These are phyloP conservation scores for Calonectria fujianensis DNA, from an alignment of 2,329 filamentous ascomycete species.

Conservation along the genomic window DNA sequence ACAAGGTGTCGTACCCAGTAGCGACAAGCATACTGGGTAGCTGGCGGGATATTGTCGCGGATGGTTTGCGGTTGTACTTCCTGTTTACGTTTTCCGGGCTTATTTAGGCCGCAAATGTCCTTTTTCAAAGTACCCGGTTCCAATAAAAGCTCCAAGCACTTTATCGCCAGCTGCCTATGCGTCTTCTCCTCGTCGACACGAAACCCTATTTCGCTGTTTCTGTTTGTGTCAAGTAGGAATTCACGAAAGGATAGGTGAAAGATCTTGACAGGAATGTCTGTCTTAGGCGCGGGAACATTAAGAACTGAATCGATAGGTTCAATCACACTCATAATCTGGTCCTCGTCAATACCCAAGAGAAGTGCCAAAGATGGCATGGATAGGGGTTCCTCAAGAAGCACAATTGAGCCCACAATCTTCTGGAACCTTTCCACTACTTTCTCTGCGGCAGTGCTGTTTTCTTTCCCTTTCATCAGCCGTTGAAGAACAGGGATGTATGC, in stretches of 20 bases:
- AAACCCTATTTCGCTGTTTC: conserved; percentile 43
- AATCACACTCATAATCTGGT: conserved; percentile 48
- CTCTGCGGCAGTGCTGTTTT: neutral
- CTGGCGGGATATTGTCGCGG: conserved; percentile 47
- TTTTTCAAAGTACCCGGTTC: neutral
- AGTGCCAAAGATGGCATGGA: conserved; percentile 51
- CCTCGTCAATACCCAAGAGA: too few species aligned
- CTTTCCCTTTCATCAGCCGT: neutral
- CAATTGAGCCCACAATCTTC: conserved; percentile 57
- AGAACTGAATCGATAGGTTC: conserved; percentile 60
- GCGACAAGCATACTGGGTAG: conserved; percentile 51
- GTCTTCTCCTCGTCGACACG: conserved; percentile 35
- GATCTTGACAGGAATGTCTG: conserved; percentile 52
- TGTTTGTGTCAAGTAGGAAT: conserved; percentile 48
- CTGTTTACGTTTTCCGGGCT: conserved; percentile 18
- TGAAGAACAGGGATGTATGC: conserved; percentile 42
- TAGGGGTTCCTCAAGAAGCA: conserved; percentile 57
- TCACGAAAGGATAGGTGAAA: conserved; percentile 64
- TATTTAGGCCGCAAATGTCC: neutral
- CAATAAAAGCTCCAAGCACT: neutral
- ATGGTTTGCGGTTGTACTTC: neutral
- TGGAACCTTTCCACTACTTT: conserved; percentile 43
- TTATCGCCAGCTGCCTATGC: neutral
- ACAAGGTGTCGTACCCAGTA: conserved; percentile 47
- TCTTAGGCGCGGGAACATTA: conserved; percentile 49